Conservation (phyloP, 495 filamentous ascomycete species). For the Penicillium herquei region DNA sequence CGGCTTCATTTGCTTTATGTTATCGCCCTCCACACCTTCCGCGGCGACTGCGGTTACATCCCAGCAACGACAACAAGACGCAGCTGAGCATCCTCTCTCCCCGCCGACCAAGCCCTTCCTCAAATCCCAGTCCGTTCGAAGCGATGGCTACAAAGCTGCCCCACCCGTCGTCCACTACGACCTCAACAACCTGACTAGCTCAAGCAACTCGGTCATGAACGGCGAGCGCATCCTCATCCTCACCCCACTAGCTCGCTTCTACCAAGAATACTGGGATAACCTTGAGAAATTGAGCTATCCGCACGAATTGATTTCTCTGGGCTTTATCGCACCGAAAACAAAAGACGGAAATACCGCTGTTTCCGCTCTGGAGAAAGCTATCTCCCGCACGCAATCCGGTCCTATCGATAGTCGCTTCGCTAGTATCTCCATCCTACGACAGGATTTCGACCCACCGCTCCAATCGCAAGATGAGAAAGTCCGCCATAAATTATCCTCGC, state of each 20-base stretch:
- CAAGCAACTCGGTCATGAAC: constrained; percentile 68
- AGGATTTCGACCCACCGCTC: constrained; percentile 88
- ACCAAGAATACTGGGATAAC: constrained; percentile 94
- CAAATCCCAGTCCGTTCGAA: constrained; percentile 57
- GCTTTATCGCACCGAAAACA: constrained; percentile 94
- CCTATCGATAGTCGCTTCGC: constrained; percentile 80
- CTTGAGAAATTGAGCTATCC: constrained; percentile 82
- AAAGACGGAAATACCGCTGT: constrained; percentile 84
- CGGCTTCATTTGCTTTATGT: constrained; percentile 65
- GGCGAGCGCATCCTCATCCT: constrained; percentile 86
- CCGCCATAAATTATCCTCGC: constrained; percentile 83
- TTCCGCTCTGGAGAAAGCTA: constrained; percentile 74
- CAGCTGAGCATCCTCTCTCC: constrained; percentile 71
- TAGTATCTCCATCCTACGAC: constrained; percentile 86
- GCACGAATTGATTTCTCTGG: constrained; percentile 88
- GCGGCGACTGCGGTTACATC: constrained; percentile 34
- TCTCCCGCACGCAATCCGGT: constrained; percentile 78
- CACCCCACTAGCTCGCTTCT: constrained; percentile 90
- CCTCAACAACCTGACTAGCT: constrained; percentile 87
- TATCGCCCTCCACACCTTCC: constrained; percentile 46
- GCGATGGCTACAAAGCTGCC: constrained; percentile 56
- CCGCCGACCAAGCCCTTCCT: constrained; percentile 82
- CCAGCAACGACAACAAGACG: constrained; percentile 52
- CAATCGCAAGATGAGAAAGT: constrained; percentile 80
- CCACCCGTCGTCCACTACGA: constrained; percentile 94